Conservation (phyloP, 2,329 filamentous ascomycete genomes). For the Ceratocystis cubensis region DNA sequence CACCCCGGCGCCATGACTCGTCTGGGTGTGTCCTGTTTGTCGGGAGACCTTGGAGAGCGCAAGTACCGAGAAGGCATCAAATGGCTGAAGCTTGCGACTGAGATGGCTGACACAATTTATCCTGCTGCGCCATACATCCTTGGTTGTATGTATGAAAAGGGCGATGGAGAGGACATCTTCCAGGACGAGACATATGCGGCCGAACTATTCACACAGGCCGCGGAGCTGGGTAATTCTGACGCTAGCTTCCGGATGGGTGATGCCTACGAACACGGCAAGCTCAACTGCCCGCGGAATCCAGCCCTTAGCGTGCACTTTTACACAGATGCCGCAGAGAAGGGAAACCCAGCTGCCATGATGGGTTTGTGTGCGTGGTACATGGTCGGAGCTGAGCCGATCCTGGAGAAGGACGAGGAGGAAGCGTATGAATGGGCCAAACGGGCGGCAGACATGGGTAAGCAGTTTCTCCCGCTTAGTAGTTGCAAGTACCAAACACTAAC, state of each 20-base stretch:
- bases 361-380: constrained; percentile 97
- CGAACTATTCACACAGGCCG: constrained; percentile 86
- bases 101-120: constrained; percentile 82
- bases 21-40: constrained; percentile 78
- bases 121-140: constrained; percentile 88
- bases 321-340: constrained; percentile 75
- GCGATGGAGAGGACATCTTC: constrained; percentile 92
- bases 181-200: constrained; percentile 81
- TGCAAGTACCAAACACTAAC: background rate
- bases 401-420: constrained; percentile 91
- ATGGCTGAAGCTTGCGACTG: constrained; percentile 88
- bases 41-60: constrained; percentile 76
- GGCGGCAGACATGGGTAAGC: constrained; percentile 73
- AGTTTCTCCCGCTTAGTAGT: background rate
- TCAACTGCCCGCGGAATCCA: constrained; percentile 80
- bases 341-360: constrained; percentile 88
- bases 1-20: constrained; percentile 92
- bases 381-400: constrained; percentile 78
- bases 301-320: constrained; percentile 96
- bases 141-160: constrained; percentile 74
- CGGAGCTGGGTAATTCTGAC: constrained; percentile 78
- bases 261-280: constrained; percentile 83
- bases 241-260: constrained; percentile 86
- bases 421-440: constrained; percentile 91
- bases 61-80: constrained; percentile 85